Evolutionary conservation across 78 protist species (phyloP).

Genomic region (Fonticula alba): DNA sequence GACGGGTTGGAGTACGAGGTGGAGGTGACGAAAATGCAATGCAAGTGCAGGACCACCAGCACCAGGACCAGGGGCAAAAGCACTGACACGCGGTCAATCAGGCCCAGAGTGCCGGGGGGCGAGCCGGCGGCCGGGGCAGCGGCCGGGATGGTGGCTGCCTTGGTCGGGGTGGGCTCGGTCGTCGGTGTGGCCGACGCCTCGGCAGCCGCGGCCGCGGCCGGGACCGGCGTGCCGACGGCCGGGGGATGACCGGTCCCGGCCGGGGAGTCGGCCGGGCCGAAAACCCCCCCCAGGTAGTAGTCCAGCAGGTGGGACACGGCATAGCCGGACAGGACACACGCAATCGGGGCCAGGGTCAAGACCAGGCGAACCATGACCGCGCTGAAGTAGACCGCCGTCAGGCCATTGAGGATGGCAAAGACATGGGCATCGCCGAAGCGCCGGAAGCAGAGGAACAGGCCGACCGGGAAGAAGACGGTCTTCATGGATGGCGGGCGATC

Average conservation of each 20-base stretch:
- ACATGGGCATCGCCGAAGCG: slow-evolving; percentile 54
- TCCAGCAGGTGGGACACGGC: slow-evolving; percentile 46
- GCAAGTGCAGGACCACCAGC: not conserved
- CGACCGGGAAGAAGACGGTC: slow-evolving; percentile 76
- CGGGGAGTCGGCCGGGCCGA: too few relatives aligned
- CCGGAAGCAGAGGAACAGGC: slow-evolving; percentile 68
- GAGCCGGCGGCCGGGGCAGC: too few relatives aligned
- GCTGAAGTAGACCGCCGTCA: slow-evolving; percentile 70
- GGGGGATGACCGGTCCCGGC: too few relatives aligned
- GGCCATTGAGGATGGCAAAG: slow-evolving; percentile 69
- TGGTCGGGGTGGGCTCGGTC: too few relatives aligned
- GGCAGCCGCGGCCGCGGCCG: too few relatives aligned
- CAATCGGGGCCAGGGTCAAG: slow-evolving; percentile 87
- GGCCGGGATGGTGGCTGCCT: too few relatives aligned
- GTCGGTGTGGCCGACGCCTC: not conserved
- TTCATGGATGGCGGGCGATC: too few relatives aligned
- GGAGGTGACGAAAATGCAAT: not conserved
- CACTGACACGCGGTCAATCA: not conserved
- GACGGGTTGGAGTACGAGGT: slow-evolving; percentile 52
- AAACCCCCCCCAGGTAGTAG: too few relatives aligned
- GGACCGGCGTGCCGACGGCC: too few relatives aligned
- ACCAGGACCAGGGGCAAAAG: not conserved
- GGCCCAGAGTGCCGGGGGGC: too few relatives aligned
- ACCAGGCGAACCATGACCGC: slow-evolving; percentile 94
- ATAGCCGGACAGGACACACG: slow-evolving; percentile 71